These are phyloP conservation scores for Globisporangium lucens DNA, from an alignment of 352 stramenopile genomes.

Conservation along the genomic window DNA sequence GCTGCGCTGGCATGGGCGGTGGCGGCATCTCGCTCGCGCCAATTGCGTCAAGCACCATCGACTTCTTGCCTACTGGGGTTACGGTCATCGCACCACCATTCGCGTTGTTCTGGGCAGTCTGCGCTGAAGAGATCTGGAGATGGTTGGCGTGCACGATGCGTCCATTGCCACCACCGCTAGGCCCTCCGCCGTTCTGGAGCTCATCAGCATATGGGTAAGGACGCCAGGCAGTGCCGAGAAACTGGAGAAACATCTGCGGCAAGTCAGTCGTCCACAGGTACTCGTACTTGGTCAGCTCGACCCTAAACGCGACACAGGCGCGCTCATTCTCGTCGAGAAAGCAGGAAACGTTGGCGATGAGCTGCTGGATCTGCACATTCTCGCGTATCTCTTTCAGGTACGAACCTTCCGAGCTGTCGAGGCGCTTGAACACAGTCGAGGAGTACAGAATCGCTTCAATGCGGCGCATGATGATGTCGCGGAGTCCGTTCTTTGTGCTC, in stretches of 20 bases:
- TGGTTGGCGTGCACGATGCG: constrained; percentile 28
- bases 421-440: constrained; percentile 72
- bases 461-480: constrained; percentile 61
- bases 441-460: constrained; percentile 68
- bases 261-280: constrained; percentile 92
- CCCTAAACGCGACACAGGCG: constrained; percentile 51
- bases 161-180: constrained; percentile 8
- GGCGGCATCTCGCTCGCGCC: constrained; percentile 20
- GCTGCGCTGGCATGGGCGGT: constrained; percentile 61
- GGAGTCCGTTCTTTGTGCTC: constrained; percentile 43
- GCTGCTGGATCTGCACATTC: constrained; percentile 68
- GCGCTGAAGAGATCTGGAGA: constrained; percentile 19
- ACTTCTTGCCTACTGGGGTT: background rate
- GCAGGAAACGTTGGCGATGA: constrained; percentile 76
- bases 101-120: background rate
- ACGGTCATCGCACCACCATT: background rate
- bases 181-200: background rate
- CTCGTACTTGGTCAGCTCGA: constrained; percentile 87
- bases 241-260: constrained; percentile 83
- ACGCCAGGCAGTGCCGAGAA: constrained; percentile 69
- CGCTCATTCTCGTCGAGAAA: constrained; percentile 82
- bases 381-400: constrained; percentile 91
- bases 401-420: constrained; percentile 83
- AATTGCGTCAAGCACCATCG: constrained; percentile 4
- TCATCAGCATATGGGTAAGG: constrained; percentile 29